Conservation (phyloP, 345 rosid species). For the Citropsis articulata region DNA sequence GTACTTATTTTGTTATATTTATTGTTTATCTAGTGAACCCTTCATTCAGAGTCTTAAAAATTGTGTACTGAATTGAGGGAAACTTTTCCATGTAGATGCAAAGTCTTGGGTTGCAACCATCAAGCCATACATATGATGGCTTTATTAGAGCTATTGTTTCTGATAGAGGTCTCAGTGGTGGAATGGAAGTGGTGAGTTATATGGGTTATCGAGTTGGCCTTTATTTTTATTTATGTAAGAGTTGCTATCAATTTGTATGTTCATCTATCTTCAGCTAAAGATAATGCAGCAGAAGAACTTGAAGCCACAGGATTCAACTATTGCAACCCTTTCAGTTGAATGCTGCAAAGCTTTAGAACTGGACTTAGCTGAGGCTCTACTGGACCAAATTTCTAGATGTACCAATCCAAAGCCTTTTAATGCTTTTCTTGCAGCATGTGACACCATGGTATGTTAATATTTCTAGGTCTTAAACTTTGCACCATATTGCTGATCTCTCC, state of each 20-base stretch:
- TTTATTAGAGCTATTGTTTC: conserved; percentile 59
- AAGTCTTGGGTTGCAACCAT: conserved; percentile 66
- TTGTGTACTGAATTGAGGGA: conserved; percentile 8
- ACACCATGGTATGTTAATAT: conserved; percentile 49
- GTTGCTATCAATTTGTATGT: neutral
- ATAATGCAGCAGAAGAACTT: conserved; percentile 57
- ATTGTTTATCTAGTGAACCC: neutral
- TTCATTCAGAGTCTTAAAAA: neutral
- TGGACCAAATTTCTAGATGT: conserved; percentile 52
- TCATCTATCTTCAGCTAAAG: conserved; percentile 51
- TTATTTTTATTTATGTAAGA: conserved; percentile 6
- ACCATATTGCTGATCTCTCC: neutral
- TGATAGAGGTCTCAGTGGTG: conserved; percentile 40
- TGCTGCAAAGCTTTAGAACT: conserved; percentile 69
- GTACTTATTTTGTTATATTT: neutral
- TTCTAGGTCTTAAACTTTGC: conserved; percentile 2
- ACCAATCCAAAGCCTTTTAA: conserved; percentile 49
- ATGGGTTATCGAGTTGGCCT: conserved; percentile 10
- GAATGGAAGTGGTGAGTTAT: conserved; percentile 58
- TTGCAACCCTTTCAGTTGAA: conserved; percentile 54
- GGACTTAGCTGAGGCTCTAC: conserved; percentile 72
- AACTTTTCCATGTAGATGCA: conserved; percentile 55
- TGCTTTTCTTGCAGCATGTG: conserved; percentile 66
- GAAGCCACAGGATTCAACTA: conserved; percentile 65
- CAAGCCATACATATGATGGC: conserved; percentile 59